Percentiles rank a stretch among this genome's conserved stretches.
Conservation (phyloP, 2,329 filamentous ascomycete genomes). For the Aspergillus sp. region DNA sequence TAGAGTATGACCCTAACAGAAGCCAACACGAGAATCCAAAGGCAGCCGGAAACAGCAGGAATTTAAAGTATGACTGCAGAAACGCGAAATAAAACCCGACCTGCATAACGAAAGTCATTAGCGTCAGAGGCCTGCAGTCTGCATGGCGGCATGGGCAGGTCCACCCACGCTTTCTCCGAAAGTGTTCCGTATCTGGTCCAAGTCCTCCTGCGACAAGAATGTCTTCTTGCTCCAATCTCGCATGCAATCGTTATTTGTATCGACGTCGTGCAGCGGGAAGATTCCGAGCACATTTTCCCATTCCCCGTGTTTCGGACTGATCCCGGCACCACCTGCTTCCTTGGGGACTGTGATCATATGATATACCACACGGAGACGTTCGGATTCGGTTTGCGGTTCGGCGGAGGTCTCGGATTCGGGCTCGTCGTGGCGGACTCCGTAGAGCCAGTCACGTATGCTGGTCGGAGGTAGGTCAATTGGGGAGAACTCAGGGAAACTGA, state of each 20-base stretch:
- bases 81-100: constrained; percentile 97
- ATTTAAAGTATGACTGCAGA: constrained; percentile 87
- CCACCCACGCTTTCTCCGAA: constrained; percentile 63
- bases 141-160: not conserved
- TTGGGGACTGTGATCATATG: constrained; percentile 74
- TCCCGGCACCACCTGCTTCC: constrained; percentile 75
- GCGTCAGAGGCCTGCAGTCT: not conserved
- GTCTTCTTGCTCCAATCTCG: constrained; percentile 65
- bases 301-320: constrained; percentile 66
- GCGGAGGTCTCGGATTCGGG: constrained; percentile 70
- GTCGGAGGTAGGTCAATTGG: not conserved
- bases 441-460: constrained; percentile 91
- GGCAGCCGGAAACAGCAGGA: constrained; percentile 76
- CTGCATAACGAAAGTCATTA: constrained; percentile 32
- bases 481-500: not conserved
- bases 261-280: constrained; percentile 77
- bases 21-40: constrained; percentile 80
- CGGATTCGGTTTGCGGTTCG: constrained; percentile 83
- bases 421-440: constrained; percentile 77
- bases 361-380: constrained; percentile 83
- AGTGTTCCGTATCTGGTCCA: constrained; percentile 72
- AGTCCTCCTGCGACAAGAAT: constrained; percentile 57
- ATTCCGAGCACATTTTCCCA: constrained; percentile 74
- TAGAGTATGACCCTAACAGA: constrained; percentile 79
- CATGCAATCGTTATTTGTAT: constrained; percentile 76